Evolutionary conservation across 2,329 filamentous ascomycete species (phyloP).

Genomic region (Penicillium sp.): DNA sequence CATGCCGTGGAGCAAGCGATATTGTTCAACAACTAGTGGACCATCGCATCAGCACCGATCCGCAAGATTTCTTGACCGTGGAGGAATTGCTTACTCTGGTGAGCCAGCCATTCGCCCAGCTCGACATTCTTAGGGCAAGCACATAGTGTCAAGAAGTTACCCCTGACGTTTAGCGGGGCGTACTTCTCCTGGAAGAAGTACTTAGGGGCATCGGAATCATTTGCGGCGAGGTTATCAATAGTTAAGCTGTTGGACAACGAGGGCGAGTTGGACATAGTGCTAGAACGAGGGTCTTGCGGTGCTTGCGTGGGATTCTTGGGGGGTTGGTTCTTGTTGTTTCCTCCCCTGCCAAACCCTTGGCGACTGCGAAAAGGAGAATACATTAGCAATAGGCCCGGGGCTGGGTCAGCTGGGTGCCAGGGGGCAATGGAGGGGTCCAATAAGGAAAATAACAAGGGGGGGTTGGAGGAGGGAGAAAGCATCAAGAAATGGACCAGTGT

Average conservation of each 20-base stretch:
- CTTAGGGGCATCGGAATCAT: conserved; percentile 47
- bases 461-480: not conserved
- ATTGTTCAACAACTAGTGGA: conserved; percentile 80
- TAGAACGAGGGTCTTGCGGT: conserved; percentile 30
- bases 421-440: not conserved
- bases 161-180: conserved; percentile 86
- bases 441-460: not conserved
- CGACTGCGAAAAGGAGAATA: conserved; percentile 34
- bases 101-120: conserved; percentile 91
- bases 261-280: conserved; percentile 40
- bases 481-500: not conserved
- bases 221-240: conserved; percentile 37
- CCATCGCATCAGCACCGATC: conserved; percentile 9
- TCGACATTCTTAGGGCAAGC: conserved; percentile 91
- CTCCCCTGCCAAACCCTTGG: conserved; percentile 50
- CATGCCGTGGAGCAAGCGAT: conserved; percentile 84
- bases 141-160: conserved; percentile 95
- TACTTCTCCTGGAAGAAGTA: conserved; percentile 55
- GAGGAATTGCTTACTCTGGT: conserved; percentile 68
- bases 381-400: conserved; percentile 25
- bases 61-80: not conserved
- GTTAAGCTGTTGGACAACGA: conserved; percentile 39
- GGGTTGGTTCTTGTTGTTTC: conserved; percentile 46
- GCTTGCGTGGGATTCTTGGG: conserved; percentile 39
- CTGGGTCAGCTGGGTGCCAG: not conserved